Conservation (phyloP, 2,329 filamentous ascomycete genomes). For the Escovopsis weberi region DNA sequence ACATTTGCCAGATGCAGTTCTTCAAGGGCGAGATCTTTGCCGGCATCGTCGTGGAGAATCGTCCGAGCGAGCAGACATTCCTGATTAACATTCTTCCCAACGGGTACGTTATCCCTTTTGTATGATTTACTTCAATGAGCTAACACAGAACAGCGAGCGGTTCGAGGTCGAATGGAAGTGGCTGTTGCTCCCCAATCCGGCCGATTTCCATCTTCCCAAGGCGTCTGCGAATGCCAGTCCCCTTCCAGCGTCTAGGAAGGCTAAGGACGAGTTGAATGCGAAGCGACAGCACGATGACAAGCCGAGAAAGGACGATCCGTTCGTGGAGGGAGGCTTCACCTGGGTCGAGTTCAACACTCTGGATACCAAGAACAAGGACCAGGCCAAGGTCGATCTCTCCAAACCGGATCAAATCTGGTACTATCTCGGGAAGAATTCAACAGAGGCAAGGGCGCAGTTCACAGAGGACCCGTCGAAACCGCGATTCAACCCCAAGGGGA, state of each 20-base stretch:
- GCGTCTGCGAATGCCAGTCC: constrained; percentile 59
- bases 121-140: constrained; percentile 8
- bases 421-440: constrained; percentile 75
- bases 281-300: constrained; percentile 46
- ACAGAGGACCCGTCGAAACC: constrained; percentile 54
- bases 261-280: constrained; percentile 53
- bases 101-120: constrained; percentile 41
- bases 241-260: constrained; percentile 48
- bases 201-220: constrained; percentile 58
- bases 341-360: constrained; percentile 71
- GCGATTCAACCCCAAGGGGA: constrained; percentile 53
- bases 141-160: constrained; percentile 45
- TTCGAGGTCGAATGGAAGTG: constrained; percentile 78
- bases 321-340: constrained; percentile 51
- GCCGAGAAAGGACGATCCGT: constrained; percentile 50
- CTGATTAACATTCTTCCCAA: constrained; percentile 74
- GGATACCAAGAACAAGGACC: constrained; percentile 40
- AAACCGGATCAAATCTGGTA: constrained; percentile 72
- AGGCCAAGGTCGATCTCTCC: constrained; percentile 55
- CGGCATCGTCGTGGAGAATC: constrained; percentile 74
- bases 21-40: constrained; percentile 79
- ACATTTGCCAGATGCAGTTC: constrained; percentile 78
- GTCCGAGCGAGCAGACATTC: constrained; percentile 57
- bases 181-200: constrained; percentile 56
- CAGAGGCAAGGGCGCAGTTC: constrained; percentile 82